These are phyloP conservation scores for Calonectria pseudoturangicola DNA, from an alignment of 2,329 filamentous ascomycete species.

Conservation along the genomic window DNA sequence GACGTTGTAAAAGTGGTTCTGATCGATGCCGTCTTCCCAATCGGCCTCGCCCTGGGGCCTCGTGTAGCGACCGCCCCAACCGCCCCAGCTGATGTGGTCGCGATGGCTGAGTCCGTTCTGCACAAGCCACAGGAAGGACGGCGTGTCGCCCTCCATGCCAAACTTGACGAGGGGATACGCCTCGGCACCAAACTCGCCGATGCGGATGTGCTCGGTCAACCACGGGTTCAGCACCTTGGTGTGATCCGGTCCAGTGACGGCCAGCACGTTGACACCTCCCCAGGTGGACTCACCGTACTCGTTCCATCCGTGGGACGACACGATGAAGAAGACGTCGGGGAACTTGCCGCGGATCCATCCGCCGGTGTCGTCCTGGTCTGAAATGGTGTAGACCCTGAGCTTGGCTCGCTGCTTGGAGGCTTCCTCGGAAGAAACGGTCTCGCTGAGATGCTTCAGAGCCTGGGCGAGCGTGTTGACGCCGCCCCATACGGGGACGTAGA, in stretches of 20 bases:
- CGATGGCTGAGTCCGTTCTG: conserved; percentile 60
- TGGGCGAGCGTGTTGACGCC: conserved; percentile 71
- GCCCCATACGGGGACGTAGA: conserved; percentile 72
- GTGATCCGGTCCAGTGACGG: conserved; percentile 10
- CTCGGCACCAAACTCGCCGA: conserved; percentile 62
- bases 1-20: conserved; percentile 26
- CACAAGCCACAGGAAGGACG: conserved; percentile 65
- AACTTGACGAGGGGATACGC: conserved; percentile 67
- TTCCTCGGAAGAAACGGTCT: conserved; percentile 52
- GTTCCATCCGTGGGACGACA: conserved; percentile 72
- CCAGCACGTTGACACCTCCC: conserved; percentile 67
- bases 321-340: conserved; percentile 73
- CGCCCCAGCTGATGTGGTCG: conserved; percentile 66
- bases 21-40: conserved; percentile 50
- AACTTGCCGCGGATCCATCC: conserved; percentile 72
- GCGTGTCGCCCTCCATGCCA: conserved; percentile 71
- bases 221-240: conserved; percentile 68
- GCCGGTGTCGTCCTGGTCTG: conserved; percentile 75
- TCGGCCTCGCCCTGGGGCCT: conserved; percentile 52
- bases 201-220: conserved; percentile 71
- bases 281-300: conserved; percentile 72
- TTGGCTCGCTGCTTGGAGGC: conserved; percentile 61
- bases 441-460: conserved; percentile 62
- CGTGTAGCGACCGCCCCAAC: conserved; percentile 68
- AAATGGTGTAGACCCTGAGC: conserved; percentile 72